Conservation (phyloP, 805 yeast genomes). For the Brettanomyces bruxellensis region DNA sequence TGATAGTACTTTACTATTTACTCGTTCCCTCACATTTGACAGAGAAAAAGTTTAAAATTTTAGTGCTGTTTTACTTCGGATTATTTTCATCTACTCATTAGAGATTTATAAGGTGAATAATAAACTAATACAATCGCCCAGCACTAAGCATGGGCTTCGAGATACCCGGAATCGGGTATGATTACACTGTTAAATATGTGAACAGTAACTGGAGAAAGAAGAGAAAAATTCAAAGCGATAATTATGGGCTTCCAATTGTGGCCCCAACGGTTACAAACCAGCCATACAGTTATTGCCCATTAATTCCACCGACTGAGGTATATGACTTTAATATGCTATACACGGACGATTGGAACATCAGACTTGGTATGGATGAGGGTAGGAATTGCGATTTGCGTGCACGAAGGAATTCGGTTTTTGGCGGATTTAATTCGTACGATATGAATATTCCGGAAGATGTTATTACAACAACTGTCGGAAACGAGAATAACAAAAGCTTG, state of each 20-base stretch:
- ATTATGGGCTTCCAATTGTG: background rate
- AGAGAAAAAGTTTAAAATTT: too few relatives aligned
- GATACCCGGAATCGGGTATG: background rate
- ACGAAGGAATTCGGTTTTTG: background rate
- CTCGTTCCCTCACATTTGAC: too few relatives aligned
- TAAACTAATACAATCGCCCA: too few relatives aligned
- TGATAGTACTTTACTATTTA: too few relatives aligned
- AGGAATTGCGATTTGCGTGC: background rate
- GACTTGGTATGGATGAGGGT: background rate
- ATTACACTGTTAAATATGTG: background rate
- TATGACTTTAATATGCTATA: conserved; percentile 1
- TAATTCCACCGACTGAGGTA: background rate
- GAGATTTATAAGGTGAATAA: too few relatives aligned
- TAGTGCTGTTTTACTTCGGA: too few relatives aligned
- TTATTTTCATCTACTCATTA: too few relatives aligned
- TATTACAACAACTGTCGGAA: too few relatives aligned
- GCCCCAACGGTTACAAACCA: background rate
- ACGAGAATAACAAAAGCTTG: too few relatives aligned
- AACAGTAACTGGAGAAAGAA: background rate
- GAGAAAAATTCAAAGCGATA: background rate
- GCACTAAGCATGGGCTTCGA: background rate
- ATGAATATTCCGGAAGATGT: too few relatives aligned
- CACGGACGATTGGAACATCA: background rate
- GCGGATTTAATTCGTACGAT: too few relatives aligned
- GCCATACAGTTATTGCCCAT: background rate